A percentile compares a stretch with the other conserved stretches of the same genome.
Evolutionary conservation across 2,329 filamentous ascomycete species (phyloP).

Genomic region (Botrytis deweyae): DNA sequence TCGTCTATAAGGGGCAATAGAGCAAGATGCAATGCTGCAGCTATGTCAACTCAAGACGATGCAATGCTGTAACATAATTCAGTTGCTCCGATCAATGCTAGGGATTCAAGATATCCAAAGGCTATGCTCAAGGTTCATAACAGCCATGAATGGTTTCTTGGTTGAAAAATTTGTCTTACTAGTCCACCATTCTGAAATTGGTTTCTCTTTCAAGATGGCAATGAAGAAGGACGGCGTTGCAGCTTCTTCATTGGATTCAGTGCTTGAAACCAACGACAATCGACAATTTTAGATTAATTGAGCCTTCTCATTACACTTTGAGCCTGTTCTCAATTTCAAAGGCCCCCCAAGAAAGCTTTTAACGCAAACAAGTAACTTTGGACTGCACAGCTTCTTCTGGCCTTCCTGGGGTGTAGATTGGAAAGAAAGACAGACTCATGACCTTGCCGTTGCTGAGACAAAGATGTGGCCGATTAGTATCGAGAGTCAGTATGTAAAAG

Average conservation of each 20-base stretch:
- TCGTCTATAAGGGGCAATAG: slow-evolving; percentile 49
- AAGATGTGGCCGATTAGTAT: slow-evolving; percentile 46
- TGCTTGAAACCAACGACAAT: slow-evolving; percentile 47
- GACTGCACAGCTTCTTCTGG: slow-evolving; percentile 43
- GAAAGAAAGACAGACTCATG: slow-evolving; percentile 56
- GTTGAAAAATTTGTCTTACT: slow-evolving; percentile 68
- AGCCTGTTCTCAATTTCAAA: slow-evolving; percentile 24
- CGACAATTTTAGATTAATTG: slow-evolving; percentile 59
- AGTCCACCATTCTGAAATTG: slow-evolving; percentile 56
- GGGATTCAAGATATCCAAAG: slow-evolving; percentile 58
- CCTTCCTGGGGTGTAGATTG: slow-evolving; percentile 50
- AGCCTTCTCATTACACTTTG: slow-evolving; percentile 31
- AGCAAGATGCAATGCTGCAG: slow-evolving; percentile 59
- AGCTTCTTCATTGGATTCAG: neutral
- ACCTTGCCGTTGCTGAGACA: slow-evolving; percentile 62
- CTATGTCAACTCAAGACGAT: slow-evolving; percentile 54
- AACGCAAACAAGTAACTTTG: slow-evolving; percentile 12
- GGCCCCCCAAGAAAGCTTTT: slow-evolving; percentile 14
- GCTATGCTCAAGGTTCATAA: slow-evolving; percentile 68
- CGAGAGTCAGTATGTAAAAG: slow-evolving; percentile 6
- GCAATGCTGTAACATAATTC: slow-evolving; percentile 63
- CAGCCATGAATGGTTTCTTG: slow-evolving; percentile 65
- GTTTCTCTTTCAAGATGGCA: neutral
- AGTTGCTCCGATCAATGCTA: slow-evolving; percentile 61
- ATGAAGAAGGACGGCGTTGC: neutral